Evolutionary conservation across 2,329 filamentous ascomycete species (phyloP).

Genomic region (Colletotrichum sp.): DNA sequence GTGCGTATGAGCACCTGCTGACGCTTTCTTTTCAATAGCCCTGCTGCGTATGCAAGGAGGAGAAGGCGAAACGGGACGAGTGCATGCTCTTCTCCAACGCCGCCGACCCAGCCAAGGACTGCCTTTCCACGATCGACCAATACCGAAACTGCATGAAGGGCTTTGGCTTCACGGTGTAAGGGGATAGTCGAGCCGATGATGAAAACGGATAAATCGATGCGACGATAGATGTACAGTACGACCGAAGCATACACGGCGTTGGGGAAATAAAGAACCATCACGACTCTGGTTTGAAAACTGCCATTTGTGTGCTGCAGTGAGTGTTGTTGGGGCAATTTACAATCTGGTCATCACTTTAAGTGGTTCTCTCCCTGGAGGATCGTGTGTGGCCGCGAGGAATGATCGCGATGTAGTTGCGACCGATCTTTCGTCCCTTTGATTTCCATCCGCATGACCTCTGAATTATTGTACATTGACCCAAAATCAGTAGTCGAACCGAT

Average conservation of each 20-base stretch:
- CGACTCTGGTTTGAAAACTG: neutral
- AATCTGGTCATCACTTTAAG: neutral
- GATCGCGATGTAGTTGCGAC: neutral
- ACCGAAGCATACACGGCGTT: conserved; percentile 22
- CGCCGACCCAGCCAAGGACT: conserved; percentile 82
- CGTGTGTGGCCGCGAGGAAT: neutral
- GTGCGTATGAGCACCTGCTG: neutral
- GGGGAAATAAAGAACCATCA: conserved; percentile 13
- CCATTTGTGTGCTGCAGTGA: neutral
- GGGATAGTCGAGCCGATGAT: neutral
- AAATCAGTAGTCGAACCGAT: neutral
- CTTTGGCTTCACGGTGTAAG: conserved; percentile 80
- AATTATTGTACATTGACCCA: neutral
- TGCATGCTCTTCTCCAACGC: conserved; percentile 97
- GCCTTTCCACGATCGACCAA: conserved; percentile 79
- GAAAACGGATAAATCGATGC: neutral
- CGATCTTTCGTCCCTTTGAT: neutral
- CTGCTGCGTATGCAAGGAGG: conserved; percentile 96
- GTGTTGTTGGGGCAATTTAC: neutral
- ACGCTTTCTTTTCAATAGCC: conserved; percentile 59
- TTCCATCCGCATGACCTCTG: neutral
- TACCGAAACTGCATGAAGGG: conserved; percentile 94
- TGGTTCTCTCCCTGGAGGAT: neutral
- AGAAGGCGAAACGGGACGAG: conserved; percentile 92
- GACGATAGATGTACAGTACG: conserved; percentile 21